Evolutionary conservation across 208 protist species (phyloP).

Genomic region (Acanthamoeba triangularis): DNA sequence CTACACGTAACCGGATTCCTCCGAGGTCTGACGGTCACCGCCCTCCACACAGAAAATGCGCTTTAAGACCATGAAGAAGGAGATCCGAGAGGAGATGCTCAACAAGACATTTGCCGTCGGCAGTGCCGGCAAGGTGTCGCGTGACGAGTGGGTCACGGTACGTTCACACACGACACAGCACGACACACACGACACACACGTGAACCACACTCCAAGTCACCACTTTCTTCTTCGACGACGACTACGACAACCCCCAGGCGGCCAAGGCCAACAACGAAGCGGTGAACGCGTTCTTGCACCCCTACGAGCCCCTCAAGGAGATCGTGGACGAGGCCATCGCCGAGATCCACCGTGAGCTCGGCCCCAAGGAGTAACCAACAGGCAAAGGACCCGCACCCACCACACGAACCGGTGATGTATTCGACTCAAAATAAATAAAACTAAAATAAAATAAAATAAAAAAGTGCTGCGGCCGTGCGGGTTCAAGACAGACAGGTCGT

Average conservation of each 20-base stretch:
- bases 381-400: too few relatives aligned
- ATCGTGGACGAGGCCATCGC: slow-evolving; percentile 63
- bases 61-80: slow-evolving; percentile 60
- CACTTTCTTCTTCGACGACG: not conserved
- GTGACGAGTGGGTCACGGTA: slow-evolving; percentile 26
- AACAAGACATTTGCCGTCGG: slow-evolving; percentile 50
- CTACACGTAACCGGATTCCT: not conserved
- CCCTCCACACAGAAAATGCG: not conserved
- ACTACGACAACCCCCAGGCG: not conserved
- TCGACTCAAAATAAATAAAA: too few relatives aligned
- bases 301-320: slow-evolving; percentile 64
- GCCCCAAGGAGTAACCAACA: not conserved
- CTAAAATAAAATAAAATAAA: too few relatives aligned
- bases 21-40: not conserved
- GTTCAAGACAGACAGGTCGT: not conserved
- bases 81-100: slow-evolving; percentile 63
- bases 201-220: not conserved
- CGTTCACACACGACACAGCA: not conserved
- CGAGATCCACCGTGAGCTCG: slow-evolving; percentile 48
- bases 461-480: too few relatives aligned
- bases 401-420: too few relatives aligned
- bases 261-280: slow-evolving; percentile 71
- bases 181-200: not conserved
- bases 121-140: slow-evolving; percentile 28
- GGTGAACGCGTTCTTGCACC: slow-evolving; percentile 36